phyloP scores from a whole-genome alignment of 768 basidiomycete genomes.

The Collybiopsis luxurians region DNA sequence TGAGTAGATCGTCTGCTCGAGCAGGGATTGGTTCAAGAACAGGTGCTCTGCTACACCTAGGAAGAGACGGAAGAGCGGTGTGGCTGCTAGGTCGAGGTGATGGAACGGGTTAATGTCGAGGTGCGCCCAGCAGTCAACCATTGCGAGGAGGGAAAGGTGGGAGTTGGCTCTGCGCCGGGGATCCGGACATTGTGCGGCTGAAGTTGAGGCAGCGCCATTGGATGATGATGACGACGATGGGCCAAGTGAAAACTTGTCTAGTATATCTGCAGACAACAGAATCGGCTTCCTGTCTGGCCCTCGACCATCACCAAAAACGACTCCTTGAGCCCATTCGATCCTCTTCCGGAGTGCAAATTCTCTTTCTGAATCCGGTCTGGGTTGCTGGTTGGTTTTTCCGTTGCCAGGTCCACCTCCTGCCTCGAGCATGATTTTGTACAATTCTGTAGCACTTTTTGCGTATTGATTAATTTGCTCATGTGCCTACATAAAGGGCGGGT shows the following conservation, averaged over 20 bases:
- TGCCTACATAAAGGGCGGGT: conserved; percentile 33
- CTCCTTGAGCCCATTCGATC: conserved; percentile 68
- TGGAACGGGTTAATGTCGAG: conserved; percentile 85
- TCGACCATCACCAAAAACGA: conserved; percentile 67
- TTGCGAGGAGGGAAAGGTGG: conserved; percentile 70
- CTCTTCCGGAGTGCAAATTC: conserved; percentile 59
- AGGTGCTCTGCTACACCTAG: conserved; percentile 96
- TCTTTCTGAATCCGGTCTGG: neutral
- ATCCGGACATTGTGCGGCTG: no score
- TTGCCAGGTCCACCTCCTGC: conserved; percentile 37
- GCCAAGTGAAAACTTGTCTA: conserved; percentile 89
- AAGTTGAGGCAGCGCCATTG: conserved; percentile 3
- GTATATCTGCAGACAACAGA: conserved; percentile 72
- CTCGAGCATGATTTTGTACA: conserved; percentile 95
- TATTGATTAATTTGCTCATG: conserved; percentile 88
- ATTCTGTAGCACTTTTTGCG: conserved; percentile 77
- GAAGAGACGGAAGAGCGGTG: conserved; percentile 95
- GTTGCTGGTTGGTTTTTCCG: conserved; percentile 36
- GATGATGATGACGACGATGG: conserved; percentile 14
- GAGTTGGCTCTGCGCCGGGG: conserved; percentile 41
- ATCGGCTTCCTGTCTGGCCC: conserved; percentile 53
- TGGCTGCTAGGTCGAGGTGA: conserved; percentile 91
- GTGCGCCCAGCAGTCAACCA: conserved; percentile 92
- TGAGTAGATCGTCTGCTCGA: conserved; percentile 71
- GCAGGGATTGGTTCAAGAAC: conserved; percentile 65